Base-by-base conservation (phyloP, 257 asterid genomes). In the Solanum chmielewskii region DNA sequence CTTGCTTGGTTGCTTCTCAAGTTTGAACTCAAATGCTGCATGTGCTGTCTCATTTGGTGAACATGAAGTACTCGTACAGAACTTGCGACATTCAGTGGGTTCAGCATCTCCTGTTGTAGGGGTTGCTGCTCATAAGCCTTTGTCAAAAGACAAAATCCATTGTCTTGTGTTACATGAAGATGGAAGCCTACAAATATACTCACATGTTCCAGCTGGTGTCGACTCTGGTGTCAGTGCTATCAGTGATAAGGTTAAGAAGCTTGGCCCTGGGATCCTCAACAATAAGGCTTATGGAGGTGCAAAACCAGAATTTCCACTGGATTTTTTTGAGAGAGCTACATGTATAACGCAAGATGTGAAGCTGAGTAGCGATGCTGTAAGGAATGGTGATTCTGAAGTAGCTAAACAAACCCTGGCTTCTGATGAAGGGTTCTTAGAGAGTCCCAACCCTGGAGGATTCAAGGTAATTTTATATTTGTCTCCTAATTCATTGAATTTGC, bases 161-260 rank as follows among this genome's bases (percentile, higher is more conserved):
- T 94, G 99, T 91, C 97, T 97, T 91, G 92, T 93, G 90, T 91
- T 97, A 91, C 98, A 96, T 92, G 99, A 97, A 75, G 99, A 97
- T 93, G 99, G 99, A 89, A 97, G 99, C 90, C 99, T 97, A 83
- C 99, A 97, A 92, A 97, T 96, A 76, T 94, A 95, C 91, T 95
- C 98, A 2, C 99, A 97, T 75, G 88, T 94, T 71, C 98, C 97
- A 5, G 89, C 93, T 64, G 99, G 98, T 87, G 89, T 89, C 64
- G 98, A 95, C 89, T 87, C 90, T 35, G 93, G 94, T 70, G 92
- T 90, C 42, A 89, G 92, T 91, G 88, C 94, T 71, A 92, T 92
- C 91, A 94, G 94, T 64, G 99, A 96, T 87, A 97, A 93, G 90
- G 95, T 97, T 85, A 97, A 96, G 92, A 97, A 95, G 90, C 88